Base-by-base conservation (phyloP, 2,329 filamentous ascomycete species). In the Kalaharituber pfeilii region DNA sequence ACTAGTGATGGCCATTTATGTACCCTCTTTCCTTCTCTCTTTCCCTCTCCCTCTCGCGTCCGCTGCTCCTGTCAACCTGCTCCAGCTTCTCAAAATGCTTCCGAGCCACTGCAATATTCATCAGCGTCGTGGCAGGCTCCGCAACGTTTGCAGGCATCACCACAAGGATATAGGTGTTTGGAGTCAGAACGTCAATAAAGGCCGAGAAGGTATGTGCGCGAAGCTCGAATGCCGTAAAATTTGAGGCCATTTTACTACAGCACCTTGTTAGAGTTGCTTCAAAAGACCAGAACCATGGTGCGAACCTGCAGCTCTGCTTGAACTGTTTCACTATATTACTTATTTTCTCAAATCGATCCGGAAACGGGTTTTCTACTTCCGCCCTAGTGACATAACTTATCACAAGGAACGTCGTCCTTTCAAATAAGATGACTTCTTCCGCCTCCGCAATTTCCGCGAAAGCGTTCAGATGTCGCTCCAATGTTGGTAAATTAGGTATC, bases 291-390 rank as follows among this genome's bases (percentile, higher is more conserved):
- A 53, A 67, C 71, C 65, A 73, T 72, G 13, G 18, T 22, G 13
- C 42, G 42, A 2, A 47, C 42, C 42, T 47, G 67, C 77, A 74
- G 50, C 70, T 79, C 71, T 96, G 89, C 73, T 96, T 98, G 73
- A 96, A 95, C 56, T 89, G 88, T 72, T 98, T 98, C 70, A 98
- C 84, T 65, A 98, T 95, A 68, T 94, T 96, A 58, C 84, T 91
- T 66, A 98, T 84, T 62, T 84, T 83, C 73, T 98, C 91, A 64
- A 94, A 87, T 2, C 91, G 84, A 69, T 98, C 91, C 51, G 83
- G 82, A 58, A 86, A 93, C 1, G 91, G 89, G 67, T 98, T 98
- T 30, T 76, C 74, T 45, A 87, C 87, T 58, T 82, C 75, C 18
- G 78, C 75, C 1, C 84, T 82, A 4, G 85, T 85, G 71, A 94